These are phyloP conservation scores for Tylopilus sp. DNA, from an alignment of 768 basidiomycete species.

Conservation along the genomic window DNA sequence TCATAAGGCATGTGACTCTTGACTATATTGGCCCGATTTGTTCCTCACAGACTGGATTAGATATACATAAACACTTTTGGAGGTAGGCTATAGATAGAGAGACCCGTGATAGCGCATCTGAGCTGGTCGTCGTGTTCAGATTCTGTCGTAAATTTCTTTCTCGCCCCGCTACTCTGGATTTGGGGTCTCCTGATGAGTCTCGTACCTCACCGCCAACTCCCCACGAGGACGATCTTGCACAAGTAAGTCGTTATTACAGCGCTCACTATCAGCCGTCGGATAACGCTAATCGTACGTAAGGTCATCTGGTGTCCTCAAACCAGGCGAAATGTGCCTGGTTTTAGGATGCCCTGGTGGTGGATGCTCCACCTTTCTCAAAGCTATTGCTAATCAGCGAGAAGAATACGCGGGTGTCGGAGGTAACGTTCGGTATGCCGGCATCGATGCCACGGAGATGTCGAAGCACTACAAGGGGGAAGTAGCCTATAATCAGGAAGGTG, in stretches of 20 bases:
- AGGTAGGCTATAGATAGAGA: constrained; percentile 36
- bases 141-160: constrained; percentile 50
- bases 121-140: constrained; percentile 31
- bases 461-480: constrained; percentile 78
- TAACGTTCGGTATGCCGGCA: constrained; percentile 80
- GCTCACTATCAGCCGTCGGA: background rate
- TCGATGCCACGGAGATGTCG: constrained; percentile 70
- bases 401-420: constrained; percentile 65
- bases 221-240: constrained; percentile 55
- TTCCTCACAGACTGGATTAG: constrained; percentile 21
- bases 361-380: constrained; percentile 83
- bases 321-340: constrained; percentile 86
- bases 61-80: constrained; percentile 59
- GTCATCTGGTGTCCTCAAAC: constrained; percentile 65
- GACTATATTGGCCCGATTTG: background rate
- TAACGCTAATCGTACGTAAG: constrained; percentile 29
- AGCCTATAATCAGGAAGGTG: constrained; percentile 75
- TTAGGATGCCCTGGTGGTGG: constrained; percentile 82
- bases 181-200: constrained; percentile 41
- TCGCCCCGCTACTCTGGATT: constrained; percentile 48
- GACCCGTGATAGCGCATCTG: background rate
- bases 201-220: constrained; percentile 35
- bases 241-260: constrained; percentile 38
- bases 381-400: constrained; percentile 71
- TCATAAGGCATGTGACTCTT: constrained; percentile 47